Conservation (phyloP, 106 monocot species). For the Apostasia ramifera region DNA sequence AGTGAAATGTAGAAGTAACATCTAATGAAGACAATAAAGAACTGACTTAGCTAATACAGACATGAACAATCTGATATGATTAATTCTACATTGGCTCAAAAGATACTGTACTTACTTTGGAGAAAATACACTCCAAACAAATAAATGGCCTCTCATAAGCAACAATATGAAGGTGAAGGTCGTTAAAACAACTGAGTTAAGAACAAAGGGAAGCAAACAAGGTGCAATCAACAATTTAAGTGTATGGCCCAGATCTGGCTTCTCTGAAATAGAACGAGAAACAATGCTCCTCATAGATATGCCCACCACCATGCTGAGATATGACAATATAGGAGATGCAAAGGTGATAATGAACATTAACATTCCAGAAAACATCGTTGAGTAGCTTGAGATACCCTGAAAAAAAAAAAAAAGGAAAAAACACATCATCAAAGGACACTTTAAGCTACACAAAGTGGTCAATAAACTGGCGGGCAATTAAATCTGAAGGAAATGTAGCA, state of each 20-base stretch:
- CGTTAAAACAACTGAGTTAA: constrained; percentile 72
- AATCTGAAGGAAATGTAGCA: not conserved
- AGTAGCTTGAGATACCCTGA: constrained; percentile 88
- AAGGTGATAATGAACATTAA: constrained; percentile 87
- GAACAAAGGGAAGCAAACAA: constrained; percentile 69
- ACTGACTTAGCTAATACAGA: too few species aligned
- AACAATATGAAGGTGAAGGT: constrained; percentile 73
- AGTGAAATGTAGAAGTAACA: too few species aligned
- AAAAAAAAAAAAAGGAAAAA: constrained; percentile 5
- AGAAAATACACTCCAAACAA: constrained; percentile 98
- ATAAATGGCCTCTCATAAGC: constrained; percentile 89
- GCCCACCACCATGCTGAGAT: constrained; percentile 48
- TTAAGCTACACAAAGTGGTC: constrained; percentile 4
- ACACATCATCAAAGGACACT: not conserved
- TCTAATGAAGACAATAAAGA: too few species aligned
- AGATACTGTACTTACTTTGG: constrained; percentile 67
- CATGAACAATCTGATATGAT: too few species aligned
- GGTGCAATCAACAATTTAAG: constrained; percentile 47
- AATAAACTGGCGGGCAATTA: not conserved
- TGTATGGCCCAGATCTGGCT: constrained; percentile 19
- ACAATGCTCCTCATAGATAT: constrained; percentile 27
- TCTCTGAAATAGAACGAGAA: constrained; percentile 6
- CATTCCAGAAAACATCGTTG: constrained; percentile 67
- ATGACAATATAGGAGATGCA: constrained; percentile 62
- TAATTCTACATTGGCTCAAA: too few species aligned